Base-by-base conservation (phyloP, 2,329 filamentous ascomycete species). In the Pseudonectria foliicola region DNA sequence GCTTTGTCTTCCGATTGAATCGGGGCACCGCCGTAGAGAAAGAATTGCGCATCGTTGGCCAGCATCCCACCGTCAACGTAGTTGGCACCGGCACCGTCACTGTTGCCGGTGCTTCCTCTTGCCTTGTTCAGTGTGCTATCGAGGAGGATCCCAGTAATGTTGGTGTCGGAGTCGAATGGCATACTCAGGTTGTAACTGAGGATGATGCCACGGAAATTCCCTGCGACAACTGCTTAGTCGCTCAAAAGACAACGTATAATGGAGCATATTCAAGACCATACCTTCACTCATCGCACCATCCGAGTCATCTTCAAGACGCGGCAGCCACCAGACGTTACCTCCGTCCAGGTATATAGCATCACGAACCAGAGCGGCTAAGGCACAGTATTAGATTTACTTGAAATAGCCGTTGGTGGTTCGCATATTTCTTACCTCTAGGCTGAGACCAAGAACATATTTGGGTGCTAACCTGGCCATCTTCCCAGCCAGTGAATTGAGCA, bases 311-410 rank as follows among this genome's bases (percentile, higher is more conserved):
- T 61, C 54, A 33, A 73, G 46, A 10, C 68, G 68, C 3, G 67
- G 65, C 24, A 59, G 43, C 76, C 78, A 82, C 39, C 43, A 65
- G 10, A 80, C 53, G 27, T 53, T 43, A 4, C 80, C 80, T 25
- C 80, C 80, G 52, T 85, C 79, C 14, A 85, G 55, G 49, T 81
- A 84, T 12, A 82, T 59, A 2, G 70, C 77, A 46, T 84, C 77
- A 27, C 70, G 69, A 25, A 83, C 57, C 3, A 78, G 57, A 25
- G 71, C 69, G 42, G 68, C 78, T 80, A 46, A 16, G 33, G 25
- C 12, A 24, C 10, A 27, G 23, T 25, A 43, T 58, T 34, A 61
- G 50, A 37, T 8, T 25, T 25, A 24, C 31, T 8, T n/a, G n/a
- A n/a, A n/a, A n/a, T n/a, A n/a, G n/a, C n/a, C n/a, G n/a, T 13